Conservation (phyloP, 345 rosid species). For the Eucalyptus cloeziana region DNA sequence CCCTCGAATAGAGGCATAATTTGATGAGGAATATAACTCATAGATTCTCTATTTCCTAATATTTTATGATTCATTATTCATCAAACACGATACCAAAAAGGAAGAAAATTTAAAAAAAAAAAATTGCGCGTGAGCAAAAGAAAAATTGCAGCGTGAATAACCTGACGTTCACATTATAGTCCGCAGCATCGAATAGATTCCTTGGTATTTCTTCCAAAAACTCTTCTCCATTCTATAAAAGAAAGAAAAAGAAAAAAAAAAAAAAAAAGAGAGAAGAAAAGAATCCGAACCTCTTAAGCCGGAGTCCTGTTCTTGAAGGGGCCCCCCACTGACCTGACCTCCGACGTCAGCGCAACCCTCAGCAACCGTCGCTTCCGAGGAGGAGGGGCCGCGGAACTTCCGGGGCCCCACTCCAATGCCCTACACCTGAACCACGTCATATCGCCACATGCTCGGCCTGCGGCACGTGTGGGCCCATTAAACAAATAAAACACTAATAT, state of each 20-base stretch:
- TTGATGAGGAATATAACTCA: not conserved
- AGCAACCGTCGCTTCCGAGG: not conserved
- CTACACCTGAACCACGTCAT: not conserved
- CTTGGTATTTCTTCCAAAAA: not conserved
- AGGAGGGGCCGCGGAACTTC: not conserved
- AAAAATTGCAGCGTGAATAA: not conserved
- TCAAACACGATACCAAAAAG: not conserved
- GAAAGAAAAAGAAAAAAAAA: not conserved
- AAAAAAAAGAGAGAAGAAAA: fast-evolving
- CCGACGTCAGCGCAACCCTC: not conserved
- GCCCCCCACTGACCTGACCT: not conserved
- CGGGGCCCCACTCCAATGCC: not conserved
- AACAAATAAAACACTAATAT: too few species aligned
- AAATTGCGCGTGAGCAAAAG: not conserved
- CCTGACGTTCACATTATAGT: not conserved
- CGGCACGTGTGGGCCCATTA: not conserved
- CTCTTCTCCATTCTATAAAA: not conserved
- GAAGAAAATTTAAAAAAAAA: not conserved
- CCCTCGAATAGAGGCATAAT: not conserved
- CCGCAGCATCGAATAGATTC: not conserved
- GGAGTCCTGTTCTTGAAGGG: not conserved
- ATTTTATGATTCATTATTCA: not conserved
- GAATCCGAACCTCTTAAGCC: not conserved
- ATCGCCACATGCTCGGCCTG: not conserved
- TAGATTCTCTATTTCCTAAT: not conserved